Evolutionary conservation across 225 moss, liverwort and hornwort genomes (phyloP).

Genomic region (Marchantia paleacea): DNA sequence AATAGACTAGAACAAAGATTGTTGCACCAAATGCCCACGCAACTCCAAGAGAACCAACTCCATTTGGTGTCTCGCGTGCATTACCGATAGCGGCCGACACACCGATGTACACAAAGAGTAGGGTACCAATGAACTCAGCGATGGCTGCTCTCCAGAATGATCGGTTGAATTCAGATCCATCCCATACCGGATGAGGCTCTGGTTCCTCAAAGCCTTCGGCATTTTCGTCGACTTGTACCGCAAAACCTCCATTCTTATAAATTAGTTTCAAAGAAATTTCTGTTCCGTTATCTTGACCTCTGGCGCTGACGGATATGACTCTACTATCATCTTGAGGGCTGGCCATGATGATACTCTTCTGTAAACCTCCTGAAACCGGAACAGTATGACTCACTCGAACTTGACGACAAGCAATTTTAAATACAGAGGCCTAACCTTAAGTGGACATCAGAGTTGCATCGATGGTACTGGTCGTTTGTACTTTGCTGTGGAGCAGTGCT

Average conservation of each 20-base stretch:
- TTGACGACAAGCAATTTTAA: too few relatives aligned
- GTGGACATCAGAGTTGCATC: too few relatives aligned
- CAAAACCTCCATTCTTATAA: neutral
- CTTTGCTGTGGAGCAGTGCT: too few relatives aligned
- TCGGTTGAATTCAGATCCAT: conserved; percentile 23
- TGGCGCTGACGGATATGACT: neutral
- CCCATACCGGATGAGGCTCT: conserved; percentile 14
- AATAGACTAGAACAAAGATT: conserved; percentile 30
- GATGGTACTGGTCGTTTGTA: too few relatives aligned
- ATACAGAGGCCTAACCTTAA: too few relatives aligned
- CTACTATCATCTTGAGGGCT: too few relatives aligned
- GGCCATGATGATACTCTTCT: too few relatives aligned
- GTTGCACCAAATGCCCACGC: conserved; percentile 30
- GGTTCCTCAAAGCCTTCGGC: conserved; percentile 20
- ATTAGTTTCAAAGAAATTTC: neutral
- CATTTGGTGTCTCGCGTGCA: neutral
- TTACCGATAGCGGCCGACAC: conserved; percentile 25
- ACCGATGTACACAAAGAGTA: conserved; percentile 31
- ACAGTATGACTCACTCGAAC: too few relatives aligned
- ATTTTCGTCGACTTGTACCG: too few relatives aligned
- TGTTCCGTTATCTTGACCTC: conserved; percentile 12
- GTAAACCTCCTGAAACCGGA: too few relatives aligned
- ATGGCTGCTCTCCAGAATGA: conserved; percentile 34
- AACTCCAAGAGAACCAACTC: conserved; percentile 25
- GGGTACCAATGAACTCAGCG: conserved; percentile 32